Percentiles rank a stretch among this genome's conserved stretches.
These are phyloP conservation scores for Sporothrix humicola DNA, from an alignment of 2,329 filamentous ascomycete genomes.

Conservation along the genomic window DNA sequence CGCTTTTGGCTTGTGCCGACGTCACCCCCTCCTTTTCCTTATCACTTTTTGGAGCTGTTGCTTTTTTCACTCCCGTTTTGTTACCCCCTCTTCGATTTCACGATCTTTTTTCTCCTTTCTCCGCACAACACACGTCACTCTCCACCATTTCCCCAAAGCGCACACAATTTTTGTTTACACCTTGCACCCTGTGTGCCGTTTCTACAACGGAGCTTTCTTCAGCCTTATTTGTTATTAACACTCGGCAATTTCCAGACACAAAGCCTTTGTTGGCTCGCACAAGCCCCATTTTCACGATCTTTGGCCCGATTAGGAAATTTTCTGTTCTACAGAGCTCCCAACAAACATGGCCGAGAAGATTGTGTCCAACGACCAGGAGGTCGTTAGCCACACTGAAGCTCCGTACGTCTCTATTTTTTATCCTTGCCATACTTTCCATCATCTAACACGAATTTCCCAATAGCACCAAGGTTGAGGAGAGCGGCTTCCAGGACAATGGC, in stretches of 20 bases:
- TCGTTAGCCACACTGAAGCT: slow-evolving; percentile 21
- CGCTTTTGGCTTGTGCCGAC: neutral
- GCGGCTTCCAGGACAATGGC: neutral
- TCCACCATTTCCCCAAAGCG: neutral
- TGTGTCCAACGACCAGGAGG: slow-evolving; percentile 24
- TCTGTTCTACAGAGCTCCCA: neutral
- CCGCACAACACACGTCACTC: slow-evolving; percentile 17
- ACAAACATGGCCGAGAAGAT: slow-evolving; percentile 30
- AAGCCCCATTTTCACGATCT: slow-evolving; percentile 3
- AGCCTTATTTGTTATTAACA: slow-evolving; percentile 2
- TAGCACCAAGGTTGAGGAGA: slow-evolving; percentile 18
- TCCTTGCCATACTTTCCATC: neutral
- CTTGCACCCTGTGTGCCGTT: neutral
- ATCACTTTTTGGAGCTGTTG: slow-evolving; percentile 1
- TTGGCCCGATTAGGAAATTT: slow-evolving; percentile 5
- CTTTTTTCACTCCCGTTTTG: neutral
- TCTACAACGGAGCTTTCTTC: neutral
- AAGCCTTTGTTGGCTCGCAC: slow-evolving; percentile 5
- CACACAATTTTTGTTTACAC: neutral
- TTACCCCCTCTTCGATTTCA: slow-evolving; percentile 3
- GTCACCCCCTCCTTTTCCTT: neutral
- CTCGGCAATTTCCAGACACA: neutral
- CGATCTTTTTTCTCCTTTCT: slow-evolving; percentile 12
- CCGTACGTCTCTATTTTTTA: slow-evolving; percentile 13
- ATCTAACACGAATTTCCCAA: neutral